Evolutionary conservation across 2,329 filamentous ascomycete genomes (phyloP), one percentile per base, ranked within the genome.

Genomic region (Epichloe festucae): DNA sequence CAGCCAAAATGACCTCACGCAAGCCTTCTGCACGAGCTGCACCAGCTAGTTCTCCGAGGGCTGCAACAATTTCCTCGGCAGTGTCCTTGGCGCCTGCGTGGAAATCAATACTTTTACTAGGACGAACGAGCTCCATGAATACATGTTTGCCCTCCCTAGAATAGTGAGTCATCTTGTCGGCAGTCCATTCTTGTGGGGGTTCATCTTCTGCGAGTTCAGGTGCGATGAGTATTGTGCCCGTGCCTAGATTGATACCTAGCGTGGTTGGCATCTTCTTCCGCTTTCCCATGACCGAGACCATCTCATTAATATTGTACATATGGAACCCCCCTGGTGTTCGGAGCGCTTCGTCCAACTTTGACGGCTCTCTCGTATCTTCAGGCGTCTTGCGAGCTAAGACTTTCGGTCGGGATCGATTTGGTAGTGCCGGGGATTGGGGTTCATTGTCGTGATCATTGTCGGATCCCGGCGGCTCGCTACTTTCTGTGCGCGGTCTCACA

Each of bases 231-330:
- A 98, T 94, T 35, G 85, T 80, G 40, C 90, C 90, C 15, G 88
- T 94, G 46, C 85, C 83, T 52, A 93, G 75, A 64, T 97, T 96
- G 62, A 97, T 85, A n/a, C 91, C 91, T 39, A 97, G 69, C 0
- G 88, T 95, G n/a, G 89, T 95, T 1, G 91, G 89, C 87, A 96
- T 93, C 72, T 97, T 97, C 74, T 95, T 95, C 62, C 87, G 85
- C 73, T 95, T 95, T 52, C 91, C 91, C 81, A 95, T 90, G 44
- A 93, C 82, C n/a, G 89, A 91, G 4, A 95, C 81, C 86, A 95
- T 95, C 69, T 97, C 91, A 64, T 90, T 95, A 61, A 97, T 90
- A 61, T 95, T 96, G 70, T 96, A 97, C 67, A 97, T 76, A 63
- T 94, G 90, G 63, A 90, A 97, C 2, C 87, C 88, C 17, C 87